phyloP scores from a whole-genome alignment of 257 asterid species.

The Solanum pinnatisectum region DNA sequence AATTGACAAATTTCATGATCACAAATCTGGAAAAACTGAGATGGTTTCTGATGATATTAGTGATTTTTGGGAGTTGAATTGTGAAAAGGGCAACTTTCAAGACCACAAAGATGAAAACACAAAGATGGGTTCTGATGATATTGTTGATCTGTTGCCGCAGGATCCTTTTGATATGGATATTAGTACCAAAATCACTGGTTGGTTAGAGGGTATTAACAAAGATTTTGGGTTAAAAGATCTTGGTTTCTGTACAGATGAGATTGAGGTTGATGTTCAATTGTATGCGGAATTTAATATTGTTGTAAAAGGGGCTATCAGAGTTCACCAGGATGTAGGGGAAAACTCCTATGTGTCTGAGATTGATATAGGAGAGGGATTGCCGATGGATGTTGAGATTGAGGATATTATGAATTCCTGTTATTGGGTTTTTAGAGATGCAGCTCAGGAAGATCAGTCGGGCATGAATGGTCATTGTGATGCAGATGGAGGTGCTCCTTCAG shows the following conservation, averaged over 20 bases:
- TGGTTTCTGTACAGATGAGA: slow-evolving; percentile 27
- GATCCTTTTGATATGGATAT: slow-evolving; percentile 62
- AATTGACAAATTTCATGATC: not conserved
- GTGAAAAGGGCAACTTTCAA: not conserved
- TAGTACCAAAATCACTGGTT: slow-evolving; percentile 28
- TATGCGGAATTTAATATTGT: slow-evolving; percentile 26
- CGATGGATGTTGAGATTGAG: slow-evolving; percentile 15
- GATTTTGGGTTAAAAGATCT: slow-evolving; percentile 22
- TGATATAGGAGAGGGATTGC: slow-evolving; percentile 13
- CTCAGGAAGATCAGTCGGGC: slow-evolving; percentile 1
- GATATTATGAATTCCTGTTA: slow-evolving; percentile 34
- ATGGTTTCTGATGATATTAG: slow-evolving; percentile 11
- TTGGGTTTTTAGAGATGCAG: slow-evolving; percentile 9
- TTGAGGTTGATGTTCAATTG: slow-evolving; percentile 17
- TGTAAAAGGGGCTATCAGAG: slow-evolving; percentile 20
- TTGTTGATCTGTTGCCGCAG: slow-evolving; percentile 50
- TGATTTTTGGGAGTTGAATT: slow-evolving; percentile 7
- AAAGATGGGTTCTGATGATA: slow-evolving; percentile 25
- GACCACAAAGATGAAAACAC: slow-evolving; percentile 3
- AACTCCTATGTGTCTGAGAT: not conserved
- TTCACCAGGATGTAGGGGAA: slow-evolving; percentile 23
- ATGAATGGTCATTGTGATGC: slow-evolving; percentile 1
- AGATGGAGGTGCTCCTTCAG: slow-evolving; percentile 36
- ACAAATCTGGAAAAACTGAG: slow-evolving; percentile 14
- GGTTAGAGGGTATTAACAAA: slow-evolving; percentile 33